A percentile compares a stretch with the other conserved stretches of the same genome.
phyloP scores from a whole-genome alignment of 2,329 filamentous ascomycete species.

The Aspergillus phoenicis region DNA sequence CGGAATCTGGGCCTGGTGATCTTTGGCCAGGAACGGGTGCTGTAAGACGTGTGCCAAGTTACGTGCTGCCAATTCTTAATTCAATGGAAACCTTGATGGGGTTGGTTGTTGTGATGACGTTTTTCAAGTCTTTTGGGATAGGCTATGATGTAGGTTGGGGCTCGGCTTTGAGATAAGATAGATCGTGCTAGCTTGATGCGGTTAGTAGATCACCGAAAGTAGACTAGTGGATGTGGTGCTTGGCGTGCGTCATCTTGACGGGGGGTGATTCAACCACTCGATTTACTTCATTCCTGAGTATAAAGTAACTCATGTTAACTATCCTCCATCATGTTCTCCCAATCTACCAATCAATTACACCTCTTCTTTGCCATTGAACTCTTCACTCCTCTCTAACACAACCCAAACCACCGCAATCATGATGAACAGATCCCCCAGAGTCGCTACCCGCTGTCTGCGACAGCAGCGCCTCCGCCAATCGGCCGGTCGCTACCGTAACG shows the following conservation, averaged over 20 bases:
- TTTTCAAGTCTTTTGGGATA: no score
- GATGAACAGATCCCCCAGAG: constrained; percentile 6
- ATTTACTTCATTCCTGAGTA: neutral
- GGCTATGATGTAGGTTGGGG: no score
- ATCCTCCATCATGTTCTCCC: neutral
- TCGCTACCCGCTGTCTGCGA: constrained; percentile 2
- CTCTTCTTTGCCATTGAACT: no score
- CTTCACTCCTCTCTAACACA: neutral
- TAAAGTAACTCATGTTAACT: neutral
- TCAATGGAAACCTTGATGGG: no score
- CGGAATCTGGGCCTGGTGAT: no score
- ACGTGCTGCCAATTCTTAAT: no score
- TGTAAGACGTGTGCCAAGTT: no score
- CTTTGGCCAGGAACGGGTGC: no score
- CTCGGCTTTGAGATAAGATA: no score
- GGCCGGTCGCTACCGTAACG: constrained; percentile 10
- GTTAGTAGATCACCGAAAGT: no score
- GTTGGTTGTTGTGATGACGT: no score
- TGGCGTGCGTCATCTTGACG: constrained; percentile 8
- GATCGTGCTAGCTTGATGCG: no score
- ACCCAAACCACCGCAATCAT: neutral
- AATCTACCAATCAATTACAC: neutral
- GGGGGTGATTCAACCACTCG: neutral
- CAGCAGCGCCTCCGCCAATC: neutral
- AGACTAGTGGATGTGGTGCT: neutral